A percentile compares a stretch with the other conserved stretches of the same genome.
phyloP scores from a whole-genome alignment of 441 rosid genomes.

The Mallotus repandus region DNA sequence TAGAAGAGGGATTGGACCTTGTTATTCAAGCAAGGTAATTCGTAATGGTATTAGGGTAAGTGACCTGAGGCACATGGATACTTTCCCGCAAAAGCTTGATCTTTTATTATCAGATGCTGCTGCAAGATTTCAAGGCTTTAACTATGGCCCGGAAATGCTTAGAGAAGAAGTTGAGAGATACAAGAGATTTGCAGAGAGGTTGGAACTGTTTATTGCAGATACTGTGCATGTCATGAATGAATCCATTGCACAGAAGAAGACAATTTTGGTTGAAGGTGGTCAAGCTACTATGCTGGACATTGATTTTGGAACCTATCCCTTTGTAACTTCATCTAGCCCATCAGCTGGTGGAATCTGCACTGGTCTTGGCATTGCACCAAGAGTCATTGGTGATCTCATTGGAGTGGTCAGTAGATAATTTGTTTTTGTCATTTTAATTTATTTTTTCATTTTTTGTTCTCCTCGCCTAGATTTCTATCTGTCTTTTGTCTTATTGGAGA shows the following conservation, averaged over 20 bases:
- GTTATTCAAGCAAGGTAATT: slow-evolving; percentile 77
- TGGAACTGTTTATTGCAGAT: slow-evolving; percentile 84
- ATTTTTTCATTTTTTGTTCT: background rate
- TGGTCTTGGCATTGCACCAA: slow-evolving; percentile 94
- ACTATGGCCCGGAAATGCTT: slow-evolving; percentile 70
- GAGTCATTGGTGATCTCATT: slow-evolving; percentile 83
- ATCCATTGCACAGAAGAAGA: slow-evolving; percentile 66
- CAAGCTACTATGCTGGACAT: slow-evolving; percentile 98
- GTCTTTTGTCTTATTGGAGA: slow-evolving; percentile 3
- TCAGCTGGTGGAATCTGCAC: slow-evolving; percentile 97
- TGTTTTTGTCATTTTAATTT: background rate
- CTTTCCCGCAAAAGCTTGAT: slow-evolving; percentile 87
- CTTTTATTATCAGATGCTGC: slow-evolving; percentile 71
- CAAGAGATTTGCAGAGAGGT: slow-evolving; percentile 85
- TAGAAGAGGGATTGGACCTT: slow-evolving; percentile 90
- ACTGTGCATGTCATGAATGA: slow-evolving; percentile 85
- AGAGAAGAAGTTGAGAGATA: slow-evolving; percentile 78
- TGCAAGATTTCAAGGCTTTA: slow-evolving; percentile 67
- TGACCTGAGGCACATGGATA: slow-evolving; percentile 92
- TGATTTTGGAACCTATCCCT: slow-evolving; percentile 97
- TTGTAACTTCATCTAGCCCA: slow-evolving; percentile 95
- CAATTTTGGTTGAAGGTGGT: slow-evolving; percentile 96
- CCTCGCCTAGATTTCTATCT: background rate
- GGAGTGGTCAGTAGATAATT: slow-evolving; percentile 66
- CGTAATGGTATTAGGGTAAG: slow-evolving; percentile 88